phyloP scores from a whole-genome alignment of 352 stramenopile genomes.

The Globisporangium solare region DNA sequence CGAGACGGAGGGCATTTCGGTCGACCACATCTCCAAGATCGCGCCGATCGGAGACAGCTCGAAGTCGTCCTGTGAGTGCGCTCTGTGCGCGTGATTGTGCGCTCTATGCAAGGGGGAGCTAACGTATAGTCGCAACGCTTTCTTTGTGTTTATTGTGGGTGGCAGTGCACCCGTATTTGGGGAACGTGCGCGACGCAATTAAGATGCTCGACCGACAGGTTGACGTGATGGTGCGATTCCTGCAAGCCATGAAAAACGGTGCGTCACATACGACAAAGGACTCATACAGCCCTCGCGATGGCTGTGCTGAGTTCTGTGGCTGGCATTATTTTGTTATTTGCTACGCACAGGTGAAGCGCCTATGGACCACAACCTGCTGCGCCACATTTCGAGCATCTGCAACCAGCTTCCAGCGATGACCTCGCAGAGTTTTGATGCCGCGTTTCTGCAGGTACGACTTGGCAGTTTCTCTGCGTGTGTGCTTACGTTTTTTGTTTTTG shows the following conservation, averaged over 20 bases:
- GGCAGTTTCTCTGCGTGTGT: too few relatives aligned
- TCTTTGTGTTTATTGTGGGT: conserved; percentile 11
- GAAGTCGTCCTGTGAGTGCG: conserved; percentile 60
- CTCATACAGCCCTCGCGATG: neutral
- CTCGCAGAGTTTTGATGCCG: conserved; percentile 63
- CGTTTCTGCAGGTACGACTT: conserved; percentile 51
- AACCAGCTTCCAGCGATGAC: conserved; percentile 80
- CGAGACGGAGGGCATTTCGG: conserved; percentile 81
- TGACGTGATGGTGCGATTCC: conserved; percentile 64
- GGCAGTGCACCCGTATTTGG: conserved; percentile 73
- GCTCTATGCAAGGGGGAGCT: neutral
- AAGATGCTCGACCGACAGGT: conserved; percentile 85
- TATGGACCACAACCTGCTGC: conserved; percentile 74
- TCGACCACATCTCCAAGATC: conserved; percentile 89
- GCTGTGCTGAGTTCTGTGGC: conserved; percentile 1
- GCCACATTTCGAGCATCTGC: conserved; percentile 83
- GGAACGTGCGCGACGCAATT: conserved; percentile 76
- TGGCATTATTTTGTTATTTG: neutral
- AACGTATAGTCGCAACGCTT: neutral
- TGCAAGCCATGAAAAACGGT: conserved; percentile 75
- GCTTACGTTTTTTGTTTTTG: too few relatives aligned
- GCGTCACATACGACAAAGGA: neutral
- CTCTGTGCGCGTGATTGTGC: neutral
- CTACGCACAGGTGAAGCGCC: conserved; percentile 40
- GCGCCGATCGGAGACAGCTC: conserved; percentile 58